Conservation (phyloP, 495 filamentous ascomycete species). For the Xylaria bambusicola region DNA sequence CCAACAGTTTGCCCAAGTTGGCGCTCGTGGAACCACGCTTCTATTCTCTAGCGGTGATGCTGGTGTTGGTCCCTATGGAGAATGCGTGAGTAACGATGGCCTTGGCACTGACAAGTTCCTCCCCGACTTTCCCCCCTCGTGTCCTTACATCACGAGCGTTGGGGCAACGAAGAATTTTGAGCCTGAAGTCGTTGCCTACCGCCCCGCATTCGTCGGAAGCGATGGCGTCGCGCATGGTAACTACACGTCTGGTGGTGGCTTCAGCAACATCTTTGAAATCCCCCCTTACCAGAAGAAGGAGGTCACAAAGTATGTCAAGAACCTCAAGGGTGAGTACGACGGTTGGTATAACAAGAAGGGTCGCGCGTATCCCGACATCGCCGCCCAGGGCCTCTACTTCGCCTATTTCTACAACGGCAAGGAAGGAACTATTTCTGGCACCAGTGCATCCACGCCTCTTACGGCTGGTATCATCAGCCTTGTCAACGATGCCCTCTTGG, state of each 20-base stretch:
- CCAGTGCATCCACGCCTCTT: constrained; percentile 64
- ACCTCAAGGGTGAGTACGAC: constrained; percentile 29
- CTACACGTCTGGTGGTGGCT: constrained; percentile 63
- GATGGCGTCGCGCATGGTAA: constrained; percentile 30
- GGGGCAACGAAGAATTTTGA: constrained; percentile 62
- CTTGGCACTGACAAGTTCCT: constrained; percentile 68
- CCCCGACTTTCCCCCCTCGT: constrained; percentile 68
- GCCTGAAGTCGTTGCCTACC: constrained; percentile 61
- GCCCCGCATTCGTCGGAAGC: constrained; percentile 29
- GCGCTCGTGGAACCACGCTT: constrained; percentile 74
- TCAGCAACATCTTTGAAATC: constrained; percentile 64
- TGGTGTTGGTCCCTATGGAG: constrained; percentile 59
- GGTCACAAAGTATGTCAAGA: constrained; percentile 61
- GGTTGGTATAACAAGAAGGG: constrained; percentile 55
- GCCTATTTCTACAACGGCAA: constrained; percentile 44
- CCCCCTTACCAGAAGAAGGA: constrained; percentile 62
- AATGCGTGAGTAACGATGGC: constrained; percentile 69
- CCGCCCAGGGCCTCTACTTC: constrained; percentile 56
- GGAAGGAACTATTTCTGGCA: constrained; percentile 53
- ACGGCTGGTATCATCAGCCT: constrained; percentile 65
- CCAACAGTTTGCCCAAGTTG: constrained; percentile 64
- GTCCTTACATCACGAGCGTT: constrained; percentile 75
- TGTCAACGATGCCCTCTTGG: constrained; percentile 66
- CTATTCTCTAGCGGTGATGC: constrained; percentile 75
- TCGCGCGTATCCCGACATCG: constrained; percentile 73